Base-by-base conservation (phyloP, 805 yeast species). In the Candida xiaguanensis region DNA sequence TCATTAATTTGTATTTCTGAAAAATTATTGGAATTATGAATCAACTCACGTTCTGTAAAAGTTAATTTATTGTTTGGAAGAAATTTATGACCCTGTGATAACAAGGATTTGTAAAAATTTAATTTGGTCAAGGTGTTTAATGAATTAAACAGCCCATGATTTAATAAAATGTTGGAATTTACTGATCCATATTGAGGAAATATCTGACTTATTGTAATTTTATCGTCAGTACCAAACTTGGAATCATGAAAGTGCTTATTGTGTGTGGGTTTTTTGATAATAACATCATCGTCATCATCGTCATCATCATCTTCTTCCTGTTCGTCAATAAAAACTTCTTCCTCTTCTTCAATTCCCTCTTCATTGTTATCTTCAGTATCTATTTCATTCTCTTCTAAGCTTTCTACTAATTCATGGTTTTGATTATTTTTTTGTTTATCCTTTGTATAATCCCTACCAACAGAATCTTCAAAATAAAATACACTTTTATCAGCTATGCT, bases 171-270 rank as follows among this genome's bases (percentile, higher is more conserved):
- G 13, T 56, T 41, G 5, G 60, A 44, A 23, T 57, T 61, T 17
- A 58, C 55, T 8, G 45, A 33, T 7, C 69, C 72, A 44, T 64
- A 66, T 29, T 62, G 63, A 14, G 74, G 74, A 40, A 68, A 68
- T 8, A 66, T 64, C 40, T 65, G 72, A 22, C 56, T 49, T 2
- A 67, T 47, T 1, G 67, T 61, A 24, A 67, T 58, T 33, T 53
- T 54, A 33, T 61, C 70, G 5, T 55, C 59, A 20, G 6, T 17
- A 2, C 30, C 28, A 12, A 15, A 12, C 20, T 31, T 23, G 9
- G 38, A 7, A 19, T 35, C 38, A 18, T 16, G n/a, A 22, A 17
- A 11, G 13, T 27, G 26, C 13, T 31, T 17, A 25, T 37, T 16
- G 8, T 20, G 23, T 36, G 43, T 11, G 13, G 30, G 11, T 14